Evolutionary conservation across 2,329 filamentous ascomycete genomes (phyloP).

Genomic region (Cylindrodendrum hubeiense): DNA sequence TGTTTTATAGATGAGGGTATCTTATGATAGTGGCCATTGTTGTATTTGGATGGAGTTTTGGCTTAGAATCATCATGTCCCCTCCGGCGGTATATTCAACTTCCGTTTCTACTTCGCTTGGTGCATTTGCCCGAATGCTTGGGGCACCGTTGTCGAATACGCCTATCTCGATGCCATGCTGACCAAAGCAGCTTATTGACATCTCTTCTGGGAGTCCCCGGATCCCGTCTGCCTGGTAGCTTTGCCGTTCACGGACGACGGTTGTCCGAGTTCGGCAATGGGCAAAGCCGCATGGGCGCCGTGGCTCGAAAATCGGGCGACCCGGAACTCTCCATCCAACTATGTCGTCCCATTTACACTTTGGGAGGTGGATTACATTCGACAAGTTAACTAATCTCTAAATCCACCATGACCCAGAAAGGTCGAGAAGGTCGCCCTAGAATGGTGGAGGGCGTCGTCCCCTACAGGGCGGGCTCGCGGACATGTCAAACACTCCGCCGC

Average conservation of each 20-base stretch:
- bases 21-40: conserved; percentile 27
- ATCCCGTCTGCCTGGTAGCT: conserved; percentile 30
- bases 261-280: conserved; percentile 16
- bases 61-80: conserved; percentile 10
- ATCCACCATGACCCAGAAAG: conserved; percentile 2
- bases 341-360: conserved; percentile 17
- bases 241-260: conserved; percentile 27
- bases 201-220: background rate
- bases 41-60: conserved; percentile 27
- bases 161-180: background rate
- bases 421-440: conserved; percentile 14
- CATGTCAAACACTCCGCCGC: background rate
- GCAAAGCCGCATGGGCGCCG: conserved; percentile 15
- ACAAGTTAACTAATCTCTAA: conserved; percentile 15
- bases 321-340: conserved; percentile 21
- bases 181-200: background rate
- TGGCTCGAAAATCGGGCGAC: conserved; percentile 29
- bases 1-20: conserved; percentile 38
- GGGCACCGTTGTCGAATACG: background rate
- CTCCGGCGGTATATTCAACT: conserved; percentile 9
- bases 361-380: conserved; percentile 18
- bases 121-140: background rate
- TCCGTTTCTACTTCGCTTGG: conserved; percentile 2
- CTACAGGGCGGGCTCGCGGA: background rate
- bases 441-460: background rate